Evolutionary conservation across 495 filamentous ascomycete species (phyloP).

Genomic region (Ascobolus immersus): DNA sequence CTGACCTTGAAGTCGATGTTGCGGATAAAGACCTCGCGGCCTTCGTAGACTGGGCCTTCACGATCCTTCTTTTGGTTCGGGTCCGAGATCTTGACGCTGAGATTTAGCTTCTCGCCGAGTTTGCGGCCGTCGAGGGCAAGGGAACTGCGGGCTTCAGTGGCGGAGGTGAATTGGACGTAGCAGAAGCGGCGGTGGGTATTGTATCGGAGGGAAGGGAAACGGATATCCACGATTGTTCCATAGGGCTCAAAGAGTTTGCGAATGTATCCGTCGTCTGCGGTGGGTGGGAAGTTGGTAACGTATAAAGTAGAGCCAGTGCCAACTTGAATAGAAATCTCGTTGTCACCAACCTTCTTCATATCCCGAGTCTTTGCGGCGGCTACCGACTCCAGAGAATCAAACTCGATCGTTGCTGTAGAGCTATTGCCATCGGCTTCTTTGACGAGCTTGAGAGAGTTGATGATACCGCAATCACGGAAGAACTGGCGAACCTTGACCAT

Average conservation of each 20-base stretch:
- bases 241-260: constrained; percentile 44
- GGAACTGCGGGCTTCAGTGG: constrained; percentile 36
- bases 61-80: constrained; percentile 50
- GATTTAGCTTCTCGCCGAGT: constrained; percentile 35
- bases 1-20: constrained; percentile 41
- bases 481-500: constrained; percentile 58
- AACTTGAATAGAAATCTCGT: constrained; percentile 42
- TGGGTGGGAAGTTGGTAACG: constrained; percentile 73
- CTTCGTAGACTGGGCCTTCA: constrained; percentile 60
- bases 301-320: constrained; percentile 57
- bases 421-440: constrained; percentile 30
- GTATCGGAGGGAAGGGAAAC: constrained; percentile 73
- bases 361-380: constrained; percentile 54
- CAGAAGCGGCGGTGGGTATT: constrained; percentile 77
- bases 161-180: constrained; percentile 61
- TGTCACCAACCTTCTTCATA: constrained; percentile 44
- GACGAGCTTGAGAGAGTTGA: constrained; percentile 46
- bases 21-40: constrained; percentile 58
- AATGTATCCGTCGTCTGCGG: constrained; percentile 59
- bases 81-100: constrained; percentile 62
- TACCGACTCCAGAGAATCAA: constrained; percentile 53
- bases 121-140: constrained; percentile 42
- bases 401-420: constrained; percentile 59
- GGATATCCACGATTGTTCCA: constrained; percentile 61
- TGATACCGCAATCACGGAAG: constrained; percentile 65